Base-by-base conservation (phyloP, 2,329 filamentous ascomycete species). In the Rutstroemia sp. region DNA sequence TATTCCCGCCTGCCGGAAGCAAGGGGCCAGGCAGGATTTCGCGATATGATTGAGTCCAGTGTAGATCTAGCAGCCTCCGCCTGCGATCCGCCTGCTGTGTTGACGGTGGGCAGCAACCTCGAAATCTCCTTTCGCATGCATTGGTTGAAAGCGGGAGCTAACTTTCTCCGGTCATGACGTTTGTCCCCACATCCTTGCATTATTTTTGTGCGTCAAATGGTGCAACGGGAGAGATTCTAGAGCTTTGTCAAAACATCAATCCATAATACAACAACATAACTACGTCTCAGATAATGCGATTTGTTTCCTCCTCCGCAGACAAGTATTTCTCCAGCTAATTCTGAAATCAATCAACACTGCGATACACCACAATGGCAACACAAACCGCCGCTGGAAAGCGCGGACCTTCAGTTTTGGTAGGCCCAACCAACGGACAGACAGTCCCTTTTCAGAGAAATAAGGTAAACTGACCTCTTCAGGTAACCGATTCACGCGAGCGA, bases 321-420 rank as follows among this genome's bases (percentile, higher is more conserved):
- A 12, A 34, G 30, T 34, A 34, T 34, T 27, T 47, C 21, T 47
- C 23, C 10, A 47, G 21, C 7, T 47, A n/a, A n/a, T n/a, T 27
- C 25, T n/a, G 21, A 47, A 23, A 8, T 27, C 44, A 25, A 16
- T 10, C 10, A 10, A 47, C n/a, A 19, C 14, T 47, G 21, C 44
- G 23, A 27, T 14, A 47, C 9, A 47, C 3, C 10, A 9, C 30
- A 25, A 69, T 69, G 66, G 60, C 66, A 39, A 63, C 63, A 16
- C 52, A 57, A 34, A 50, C 59, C 34, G 48, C 54, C 37, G 65
- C 61, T 37, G 62, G 62, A 52, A 84, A 83, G 68, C 75, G 80
- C 66, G 76, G 79, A 16, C 80, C 80, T n/a, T 83, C 82, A 52
- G 81, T 84, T 59, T 72, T 85, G 70, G 82, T 85, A 74, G 54